Evolutionary conservation across 2,329 filamentous ascomycete genomes (phyloP), one percentile per base, ranked within the genome.

Genomic region (Cryoendolithus antarcticus): DNA sequence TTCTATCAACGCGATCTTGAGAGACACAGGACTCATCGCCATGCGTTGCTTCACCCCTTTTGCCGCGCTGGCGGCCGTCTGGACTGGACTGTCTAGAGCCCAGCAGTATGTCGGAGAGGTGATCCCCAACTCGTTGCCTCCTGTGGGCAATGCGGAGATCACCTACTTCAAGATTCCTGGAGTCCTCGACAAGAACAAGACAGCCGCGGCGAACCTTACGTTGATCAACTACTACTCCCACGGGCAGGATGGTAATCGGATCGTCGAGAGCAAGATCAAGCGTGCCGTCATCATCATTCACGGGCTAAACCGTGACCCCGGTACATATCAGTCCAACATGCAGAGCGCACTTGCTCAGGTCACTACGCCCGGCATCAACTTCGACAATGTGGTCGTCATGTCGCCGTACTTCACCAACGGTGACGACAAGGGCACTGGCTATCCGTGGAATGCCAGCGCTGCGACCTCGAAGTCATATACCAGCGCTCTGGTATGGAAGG

Each of bases 201-300:
- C 49, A 28, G 48, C 49, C 31, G 43, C 51, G 35, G 44, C 49
- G 13, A 55, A 53, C 34, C 41, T 56, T 8, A 61, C 57, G 3
- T 46, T 60, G 19, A 58, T 52, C 43, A 61, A 61, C 46, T 60
- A 60, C 48, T 49, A 52, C 35, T 54, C 53, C 9, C 45, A 49
- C 12, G 50, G 54, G 21, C 44, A 36, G 10, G 48, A 48, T 29
- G 48, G 47, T 32, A 42, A 53, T 42, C 50, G 56, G 9, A 35
- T 58, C 29, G 48, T 45, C 7, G 44, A 41, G 34, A 31, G 42
- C 11, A 49, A 52, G 9, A 38, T 59, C 34, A 46, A 58, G 44
- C 48, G 58, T 35, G 57, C 50, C n/a, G 51, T 60, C 6, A 50
- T 61, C 42, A 48, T 61, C 44, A 52, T 60, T 21, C 58, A 60